Percentiles rank a stretch among this genome's conserved stretches.
phyloP scores from a whole-genome alignment of 768 basidiomycete species.

The Clathrus columnatus region DNA sequence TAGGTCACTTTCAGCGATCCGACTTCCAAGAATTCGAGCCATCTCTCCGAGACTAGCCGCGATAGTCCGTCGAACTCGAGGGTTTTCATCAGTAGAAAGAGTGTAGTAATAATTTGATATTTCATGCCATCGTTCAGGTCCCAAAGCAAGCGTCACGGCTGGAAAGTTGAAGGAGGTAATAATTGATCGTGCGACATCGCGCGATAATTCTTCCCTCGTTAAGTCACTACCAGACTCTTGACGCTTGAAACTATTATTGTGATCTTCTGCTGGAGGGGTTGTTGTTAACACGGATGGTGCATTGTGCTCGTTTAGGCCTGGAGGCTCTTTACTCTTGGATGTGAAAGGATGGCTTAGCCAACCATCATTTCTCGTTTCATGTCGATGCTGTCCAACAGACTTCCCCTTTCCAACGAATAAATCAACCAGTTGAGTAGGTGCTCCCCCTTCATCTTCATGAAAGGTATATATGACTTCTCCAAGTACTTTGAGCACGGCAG shows the following conservation, averaged over 20 bases:
- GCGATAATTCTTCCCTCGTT: constrained; percentile 1
- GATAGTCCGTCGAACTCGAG: constrained; percentile 67
- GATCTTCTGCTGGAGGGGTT: constrained; percentile 1
- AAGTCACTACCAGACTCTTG: background rate
- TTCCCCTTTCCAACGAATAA: constrained; percentile 63
- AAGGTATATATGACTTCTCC: constrained; percentile 89
- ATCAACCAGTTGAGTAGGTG: constrained; percentile 63
- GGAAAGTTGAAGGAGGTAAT: constrained; percentile 89
- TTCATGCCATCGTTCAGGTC: constrained; percentile 62
- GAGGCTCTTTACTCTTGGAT: background rate
- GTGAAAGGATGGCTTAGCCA: background rate
- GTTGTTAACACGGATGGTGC: background rate
- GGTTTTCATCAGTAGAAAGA: constrained; percentile 49
- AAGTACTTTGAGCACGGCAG: constrained; percentile 74
- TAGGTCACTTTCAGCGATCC: constrained; percentile 59
- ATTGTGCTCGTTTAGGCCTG: background rate
- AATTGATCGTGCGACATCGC: constrained; percentile 63
- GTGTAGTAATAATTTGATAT: constrained; percentile 59
- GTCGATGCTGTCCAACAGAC: constrained; percentile 21
- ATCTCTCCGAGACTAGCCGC: constrained; percentile 87
- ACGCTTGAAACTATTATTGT: background rate
- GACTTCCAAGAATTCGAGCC: constrained; percentile 73
- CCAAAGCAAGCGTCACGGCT: constrained; percentile 79
- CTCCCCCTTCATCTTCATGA: constrained; percentile 50
- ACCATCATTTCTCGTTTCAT: background rate